Evolutionary conservation across 164 flowering plant genomes (phyloP).

Genomic region (Magnolia kwangsiensis): DNA sequence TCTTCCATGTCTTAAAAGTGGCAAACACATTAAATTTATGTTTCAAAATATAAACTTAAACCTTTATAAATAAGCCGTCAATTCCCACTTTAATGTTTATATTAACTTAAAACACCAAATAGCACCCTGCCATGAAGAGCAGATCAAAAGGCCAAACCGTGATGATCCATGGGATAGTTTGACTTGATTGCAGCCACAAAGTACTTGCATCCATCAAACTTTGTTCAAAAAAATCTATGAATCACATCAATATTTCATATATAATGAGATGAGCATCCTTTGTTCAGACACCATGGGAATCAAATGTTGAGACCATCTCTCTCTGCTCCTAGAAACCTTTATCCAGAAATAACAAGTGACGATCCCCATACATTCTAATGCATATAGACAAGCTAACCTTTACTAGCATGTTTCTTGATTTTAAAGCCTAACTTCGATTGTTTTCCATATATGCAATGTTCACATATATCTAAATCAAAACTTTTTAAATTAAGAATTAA

Average conservation of each 20-base stretch:
- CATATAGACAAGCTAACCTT: no score
- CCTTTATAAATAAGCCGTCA: no score
- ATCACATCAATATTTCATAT: neutral
- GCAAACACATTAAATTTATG: no score
- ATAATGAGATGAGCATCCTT: neutral
- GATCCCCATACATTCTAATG: no score
- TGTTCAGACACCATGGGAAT: neutral
- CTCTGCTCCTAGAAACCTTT: neutral
- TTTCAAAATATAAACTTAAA: no score
- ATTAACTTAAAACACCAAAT: constrained; percentile 1
- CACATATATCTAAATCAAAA: no score
- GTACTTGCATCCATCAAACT: neutral
- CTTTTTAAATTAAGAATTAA: no score
- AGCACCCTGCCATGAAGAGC: neutral
- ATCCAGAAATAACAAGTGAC: no score
- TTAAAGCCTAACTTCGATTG: no score
- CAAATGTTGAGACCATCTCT: neutral
- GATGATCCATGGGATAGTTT: constrained; percentile 1
- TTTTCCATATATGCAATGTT: no score
- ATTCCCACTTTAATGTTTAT: constrained; percentile 2
- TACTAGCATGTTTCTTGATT: no score
- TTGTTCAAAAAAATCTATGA: neutral
- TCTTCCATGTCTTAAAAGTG: no score
- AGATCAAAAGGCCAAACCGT: neutral
- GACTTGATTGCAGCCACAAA: neutral